phyloP scores from a whole-genome alignment of 163 green algal genomes.

The Volvox carteri region DNA sequence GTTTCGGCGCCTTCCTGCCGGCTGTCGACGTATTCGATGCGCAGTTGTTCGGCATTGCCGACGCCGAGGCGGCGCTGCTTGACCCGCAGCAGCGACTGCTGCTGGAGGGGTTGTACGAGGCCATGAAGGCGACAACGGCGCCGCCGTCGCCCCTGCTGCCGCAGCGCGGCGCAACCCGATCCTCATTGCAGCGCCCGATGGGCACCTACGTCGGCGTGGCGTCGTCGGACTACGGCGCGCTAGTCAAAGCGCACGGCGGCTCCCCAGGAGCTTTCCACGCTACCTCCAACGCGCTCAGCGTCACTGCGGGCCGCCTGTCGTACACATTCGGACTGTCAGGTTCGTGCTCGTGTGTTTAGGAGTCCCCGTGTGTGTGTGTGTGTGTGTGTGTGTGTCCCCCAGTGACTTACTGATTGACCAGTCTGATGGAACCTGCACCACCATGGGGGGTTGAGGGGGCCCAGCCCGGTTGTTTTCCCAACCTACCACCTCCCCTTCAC shows the following conservation, averaged over 20 bases:
- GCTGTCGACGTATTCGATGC: slow-evolving; percentile 78
- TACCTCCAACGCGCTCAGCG: slow-evolving; percentile 75
- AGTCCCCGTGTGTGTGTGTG: no score
- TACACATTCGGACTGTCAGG: slow-evolving; percentile 82
- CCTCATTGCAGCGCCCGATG: slow-evolving; percentile 1
- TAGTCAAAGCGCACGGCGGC: slow-evolving; percentile 61
- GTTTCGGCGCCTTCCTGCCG: slow-evolving; percentile 83
- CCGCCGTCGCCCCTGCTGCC: background rate
- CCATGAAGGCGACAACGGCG: slow-evolving; percentile 8
- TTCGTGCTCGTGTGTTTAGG: no score
- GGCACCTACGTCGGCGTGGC: slow-evolving; percentile 76
- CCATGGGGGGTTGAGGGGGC: no score
- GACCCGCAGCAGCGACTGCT: slow-evolving; percentile 92
- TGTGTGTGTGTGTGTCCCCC: no score
- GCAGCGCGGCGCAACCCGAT: background rate
- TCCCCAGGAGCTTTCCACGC: slow-evolving; percentile 73
- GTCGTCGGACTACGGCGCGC: slow-evolving; percentile 77
- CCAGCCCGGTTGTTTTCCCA: no score
- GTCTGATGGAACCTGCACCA: no score
- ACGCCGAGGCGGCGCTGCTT: slow-evolving; percentile 80
- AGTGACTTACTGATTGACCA: no score
- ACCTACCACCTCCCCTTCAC: no score
- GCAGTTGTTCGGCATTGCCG: slow-evolving; percentile 66
- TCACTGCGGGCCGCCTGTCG: slow-evolving; percentile 76
- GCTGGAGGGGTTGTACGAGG: slow-evolving; percentile 71